phyloP scores from a whole-genome alignment of 1,284 basidiomycete species.

The Ganoderma multipileum region DNA sequence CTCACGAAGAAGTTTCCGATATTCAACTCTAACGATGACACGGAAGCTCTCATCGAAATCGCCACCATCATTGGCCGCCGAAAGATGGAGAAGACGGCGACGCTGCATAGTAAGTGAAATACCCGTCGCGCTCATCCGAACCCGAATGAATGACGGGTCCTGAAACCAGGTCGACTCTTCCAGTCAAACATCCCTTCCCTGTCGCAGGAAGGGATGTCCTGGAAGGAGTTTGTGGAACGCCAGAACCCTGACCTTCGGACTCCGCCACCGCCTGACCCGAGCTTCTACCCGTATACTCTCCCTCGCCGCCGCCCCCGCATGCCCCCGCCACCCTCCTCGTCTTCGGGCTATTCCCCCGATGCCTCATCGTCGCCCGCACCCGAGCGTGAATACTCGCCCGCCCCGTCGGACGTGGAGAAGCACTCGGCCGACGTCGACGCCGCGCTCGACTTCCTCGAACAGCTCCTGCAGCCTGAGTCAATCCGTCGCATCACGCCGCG shows the following conservation, averaged over 20 bases:
- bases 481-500: slow-evolving; percentile 80
- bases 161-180: slow-evolving; percentile 81
- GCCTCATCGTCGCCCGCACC: slow-evolving; percentile 31
- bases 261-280: slow-evolving; percentile 57
- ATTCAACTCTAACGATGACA: slow-evolving; percentile 95
- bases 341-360: slow-evolving; percentile 36
- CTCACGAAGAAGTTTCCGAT: slow-evolving; percentile 93
- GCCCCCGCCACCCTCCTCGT: slow-evolving; percentile 42
- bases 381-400: slow-evolving; percentile 22
- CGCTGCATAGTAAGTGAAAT: slow-evolving; percentile 83
- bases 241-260: slow-evolving; percentile 80
- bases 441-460: slow-evolving; percentile 78
- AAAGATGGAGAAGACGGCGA: slow-evolving; percentile 87
- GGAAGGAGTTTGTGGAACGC: slow-evolving; percentile 76
- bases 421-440: slow-evolving; percentile 67
- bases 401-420: slow-evolving; percentile 36
- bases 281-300: slow-evolving; percentile 58
- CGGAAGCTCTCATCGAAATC: slow-evolving; percentile 96
- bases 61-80: slow-evolving; percentile 86
- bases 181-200: slow-evolving; percentile 85
- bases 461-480: slow-evolving; percentile 77
- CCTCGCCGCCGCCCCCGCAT: slow-evolving; percentile 25
- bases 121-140: neutral
- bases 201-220: slow-evolving; percentile 67
- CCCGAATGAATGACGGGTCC: neutral